Base-by-base conservation (phyloP, 176 grass and related monocot species). In the Canna indica region DNA sequence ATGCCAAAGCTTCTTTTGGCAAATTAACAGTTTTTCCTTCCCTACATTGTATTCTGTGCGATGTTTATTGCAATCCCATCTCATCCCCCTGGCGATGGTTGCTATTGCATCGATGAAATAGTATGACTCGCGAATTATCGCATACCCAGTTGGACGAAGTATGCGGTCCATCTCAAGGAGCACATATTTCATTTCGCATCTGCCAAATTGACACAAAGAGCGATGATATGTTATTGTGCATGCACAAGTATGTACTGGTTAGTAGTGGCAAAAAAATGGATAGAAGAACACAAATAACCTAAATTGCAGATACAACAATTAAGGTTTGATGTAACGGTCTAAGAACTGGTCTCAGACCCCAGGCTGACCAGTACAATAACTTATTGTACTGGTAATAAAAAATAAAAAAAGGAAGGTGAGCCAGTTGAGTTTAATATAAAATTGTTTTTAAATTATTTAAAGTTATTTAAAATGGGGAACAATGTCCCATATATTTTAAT, bases 81-180 rank as follows among this genome's bases (percentile, higher is more conserved):
- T 87, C 92, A 96, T 91, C 14, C 92, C 92, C 82, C 91, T 90
- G 32, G 81, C 81, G 9, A 91, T 80, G 68, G 86, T 56, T 3
- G 92, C 85, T 42, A 90, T 74, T 7, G 86, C 80, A 64, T 96
- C 86, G 29, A 89, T 81, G 31, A 90, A 96, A 77, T 96, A 96
- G n/a, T 80, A 69, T 47, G 77, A 85, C 36, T 96, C 92, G 61
- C 83, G 66, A 81, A 91, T 91, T 65, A 96, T 91, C 0, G 62
- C 88, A 63, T 96, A 83, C 12, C 88, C 92, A 0, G 75, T 75
- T 5, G 92, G 92, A 13, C 92, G 92, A 75, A 96, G 89, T 75
- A 96, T 87, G 0, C 88, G 82, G 78, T 96, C 92, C 92, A 96
- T 96, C 77, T 96, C 92, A 68, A 96, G 83, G 20, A 96, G 88